Base-by-base conservation (phyloP, 2,329 filamentous ascomycete genomes). In the Bimuria novae-zelandiae region DNA sequence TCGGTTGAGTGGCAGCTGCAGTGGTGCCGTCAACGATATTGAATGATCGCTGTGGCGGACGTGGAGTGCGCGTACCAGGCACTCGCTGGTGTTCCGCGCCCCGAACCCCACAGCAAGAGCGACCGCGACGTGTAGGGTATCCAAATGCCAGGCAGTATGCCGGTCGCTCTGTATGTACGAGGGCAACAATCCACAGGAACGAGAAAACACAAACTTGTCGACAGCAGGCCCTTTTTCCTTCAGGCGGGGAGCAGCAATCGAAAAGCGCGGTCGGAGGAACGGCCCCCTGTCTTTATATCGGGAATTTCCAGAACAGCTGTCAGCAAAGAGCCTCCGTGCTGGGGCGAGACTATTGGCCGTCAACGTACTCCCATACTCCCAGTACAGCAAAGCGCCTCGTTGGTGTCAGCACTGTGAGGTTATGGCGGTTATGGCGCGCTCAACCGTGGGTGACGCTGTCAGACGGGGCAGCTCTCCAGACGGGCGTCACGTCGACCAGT, bases 21-120 rank as follows among this genome's bases (percentile, higher is more conserved):
- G 56, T 65, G 56, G 48, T 65, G 64, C 62, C 62, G 61, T 69
- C 61, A 63, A 60, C 44, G 54, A 57, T 41, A 44, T 17, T n/a
- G 25, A n/a, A 23, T 29, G 42, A 10, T 23, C 30, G 43, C 19
- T 23, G 25, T 30, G 42, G 42, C 35, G 40, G 40, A 7, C 19
- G 49, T 36, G 23, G 37, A 19, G 29, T 17, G 23, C 39, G 7
- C 27, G 27, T 7, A 30, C 27, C 7, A n/a, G 44, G 33, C 25
- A 41, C 19, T 29, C 46, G 46, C 46, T 41, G 37, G 29, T 39
- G 29, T 50, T 50, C 47, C 47, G 47, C 47, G n/a, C 32, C 3
- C 14, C 14, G 22, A 25, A 49, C 47, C 47, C 47, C 47, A 49
- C 47, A 42, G 37, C 33, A 16, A 33, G 42, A 35, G 21, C 29